Evolutionary conservation across 2,329 filamentous ascomycete species (phyloP), one percentile per base, ranked within the genome.

Genomic region (Colletotrichum sidae): DNA sequence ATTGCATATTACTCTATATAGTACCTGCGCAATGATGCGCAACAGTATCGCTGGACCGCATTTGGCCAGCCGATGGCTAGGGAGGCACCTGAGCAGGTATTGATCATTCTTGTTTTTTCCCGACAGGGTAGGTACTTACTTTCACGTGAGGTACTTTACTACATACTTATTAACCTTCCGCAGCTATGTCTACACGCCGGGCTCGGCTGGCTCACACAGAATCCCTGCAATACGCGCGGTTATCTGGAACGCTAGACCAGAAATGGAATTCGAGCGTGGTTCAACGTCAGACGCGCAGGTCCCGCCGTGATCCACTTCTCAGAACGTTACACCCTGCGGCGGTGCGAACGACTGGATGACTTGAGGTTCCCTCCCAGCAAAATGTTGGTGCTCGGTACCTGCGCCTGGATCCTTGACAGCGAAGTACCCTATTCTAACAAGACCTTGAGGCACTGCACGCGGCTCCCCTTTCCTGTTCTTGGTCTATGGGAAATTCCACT

Each of bases 251-350:
- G 42, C 60, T 64, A 64, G 49, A 47, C 17, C 60, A 37, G 12
- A 64, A 44, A 53, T 49, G 60, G 55, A 60, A 64, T 55, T 38
- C 49, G 25, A 55, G 38, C 37, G 39, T 64, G 55, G 60, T 60
- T 50, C 47, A 64, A 63, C 55, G 60, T 60, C 60, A 64, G 60
- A 64, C 55, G 60, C 60, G 49, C 49, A 64, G 49, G 49, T 33
- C 11, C 60, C 60, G 44, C 25, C n/a, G 5, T 13, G 1, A 37
- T 17, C 55, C 41, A 53, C 54, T 41, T 10, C 4, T 25, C 25
- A 25, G 12, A 64, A 33, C 60, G 55, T 54, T 38, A 44, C 44
- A 54, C 42, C 55, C 25, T 5, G 25, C 25, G 25, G 25, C 25
- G 4, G 25, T 25, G 25, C 25, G 25, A 25, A 25, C 25, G 33